A percentile compares a stretch with the other conserved stretches of the same genome.
phyloP scores from a whole-genome alignment of 225 moss, liverwort and hornwort genomes.

The Sphagnum tenellum region DNA sequence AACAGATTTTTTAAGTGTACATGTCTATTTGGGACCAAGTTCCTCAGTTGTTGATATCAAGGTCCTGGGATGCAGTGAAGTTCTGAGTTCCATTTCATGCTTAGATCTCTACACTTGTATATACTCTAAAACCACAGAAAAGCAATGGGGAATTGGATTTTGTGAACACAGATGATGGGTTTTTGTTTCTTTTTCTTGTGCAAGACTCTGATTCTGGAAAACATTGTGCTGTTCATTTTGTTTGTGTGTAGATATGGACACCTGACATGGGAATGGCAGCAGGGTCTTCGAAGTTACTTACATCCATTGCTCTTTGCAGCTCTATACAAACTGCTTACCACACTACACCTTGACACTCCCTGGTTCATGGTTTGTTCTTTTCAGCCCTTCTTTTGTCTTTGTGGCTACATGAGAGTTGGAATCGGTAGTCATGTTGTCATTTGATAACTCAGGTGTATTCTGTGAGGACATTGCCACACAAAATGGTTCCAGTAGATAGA shows the following conservation, averaged over 20 bases:
- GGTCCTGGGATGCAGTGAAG: background rate
- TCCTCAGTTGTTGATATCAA: no score
- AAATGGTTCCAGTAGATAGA: no score
- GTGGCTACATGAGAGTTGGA: no score
- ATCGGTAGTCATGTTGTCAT: no score
- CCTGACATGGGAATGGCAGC: constrained; percentile 95
- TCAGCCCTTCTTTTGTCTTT: background rate
- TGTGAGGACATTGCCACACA: no score
- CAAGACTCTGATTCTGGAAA: background rate
- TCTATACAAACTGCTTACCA: constrained; percentile 66
- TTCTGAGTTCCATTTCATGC: background rate
- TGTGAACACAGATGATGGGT: background rate
- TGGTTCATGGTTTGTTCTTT: constrained; percentile 89
- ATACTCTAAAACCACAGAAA: background rate
- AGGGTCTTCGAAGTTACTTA: constrained; percentile 76
- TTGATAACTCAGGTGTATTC: no score
- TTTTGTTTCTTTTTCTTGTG: background rate
- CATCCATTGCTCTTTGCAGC: constrained; percentile 90
- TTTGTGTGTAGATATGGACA: constrained; percentile 67
- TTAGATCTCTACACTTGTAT: background rate
- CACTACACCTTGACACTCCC: constrained; percentile 70
- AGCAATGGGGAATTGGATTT: background rate
- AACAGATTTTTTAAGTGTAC: no score
- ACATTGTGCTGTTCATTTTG: no score
- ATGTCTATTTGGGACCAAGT: no score